phyloP scores from a whole-genome alignment of 805 yeast species.

The Pichia cabralensis region DNA sequence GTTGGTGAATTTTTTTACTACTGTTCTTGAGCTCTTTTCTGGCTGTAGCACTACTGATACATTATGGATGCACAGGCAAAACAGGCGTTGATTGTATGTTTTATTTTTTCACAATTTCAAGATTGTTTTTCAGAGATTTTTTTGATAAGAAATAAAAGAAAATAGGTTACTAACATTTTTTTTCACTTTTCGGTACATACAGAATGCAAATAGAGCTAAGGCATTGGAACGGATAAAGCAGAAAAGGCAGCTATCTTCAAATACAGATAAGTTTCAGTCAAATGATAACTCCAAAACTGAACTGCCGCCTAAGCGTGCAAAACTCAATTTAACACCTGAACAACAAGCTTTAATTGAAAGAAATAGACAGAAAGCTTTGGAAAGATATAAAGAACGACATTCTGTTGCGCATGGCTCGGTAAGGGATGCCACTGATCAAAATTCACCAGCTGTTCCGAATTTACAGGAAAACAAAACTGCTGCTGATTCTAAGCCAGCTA shows the following conservation, averaged over 20 bases:
- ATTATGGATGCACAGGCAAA: slow-evolving; percentile 1
- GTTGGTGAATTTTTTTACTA: no score
- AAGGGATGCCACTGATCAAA: slow-evolving; percentile 17
- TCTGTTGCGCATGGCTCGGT: slow-evolving; percentile 10
- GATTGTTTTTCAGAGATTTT: no score
- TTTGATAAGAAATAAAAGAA: no score
- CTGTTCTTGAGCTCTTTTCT: no score
- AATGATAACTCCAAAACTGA: not conserved
- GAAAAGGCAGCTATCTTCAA: not conserved
- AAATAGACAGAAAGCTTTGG: slow-evolving; percentile 46
- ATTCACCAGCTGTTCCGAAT: slow-evolving; percentile 4
- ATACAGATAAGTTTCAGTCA: no score
- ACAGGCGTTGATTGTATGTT: slow-evolving; percentile 6
- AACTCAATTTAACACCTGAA: slow-evolving; percentile 30
- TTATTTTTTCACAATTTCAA: no score
- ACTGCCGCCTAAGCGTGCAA: not conserved
- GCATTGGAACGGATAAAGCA: slow-evolving; percentile 48
- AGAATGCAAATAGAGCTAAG: slow-evolving; percentile 56
- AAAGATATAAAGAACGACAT: slow-evolving; percentile 16
- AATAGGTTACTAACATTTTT: slow-evolving; percentile 1
- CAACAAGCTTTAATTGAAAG: slow-evolving; percentile 40
- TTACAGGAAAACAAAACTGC: not conserved
- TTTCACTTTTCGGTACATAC: not conserved
- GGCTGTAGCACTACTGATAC: not conserved
- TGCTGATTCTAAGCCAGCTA: not conserved